A percentile compares a stretch with the other conserved stretches of the same genome.
phyloP scores from a whole-genome alignment of 1,284 basidiomycete genomes.

The Pseudomicrostroma phylloplanum region DNA sequence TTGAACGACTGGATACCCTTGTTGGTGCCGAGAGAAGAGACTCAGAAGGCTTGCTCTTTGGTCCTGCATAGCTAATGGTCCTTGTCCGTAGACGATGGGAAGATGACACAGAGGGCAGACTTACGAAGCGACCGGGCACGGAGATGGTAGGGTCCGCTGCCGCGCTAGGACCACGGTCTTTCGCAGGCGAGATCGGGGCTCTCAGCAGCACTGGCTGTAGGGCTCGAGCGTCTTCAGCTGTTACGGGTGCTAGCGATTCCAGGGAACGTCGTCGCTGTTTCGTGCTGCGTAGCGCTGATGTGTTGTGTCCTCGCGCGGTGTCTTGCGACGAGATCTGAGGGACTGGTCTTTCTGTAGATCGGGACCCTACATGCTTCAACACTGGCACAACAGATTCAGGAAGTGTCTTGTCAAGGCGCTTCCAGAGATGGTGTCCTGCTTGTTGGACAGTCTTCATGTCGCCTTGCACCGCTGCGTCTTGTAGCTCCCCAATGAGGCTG shows the following conservation, averaged over 20 bases:
- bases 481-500: neutral
- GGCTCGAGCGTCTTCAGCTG: neutral
- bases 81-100: neutral
- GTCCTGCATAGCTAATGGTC: slow-evolving; percentile 1
- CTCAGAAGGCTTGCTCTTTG: no score
- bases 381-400: neutral
- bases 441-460: neutral
- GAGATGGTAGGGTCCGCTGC: no score
- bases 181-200: neutral
- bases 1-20: no score
- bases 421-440: neutral
- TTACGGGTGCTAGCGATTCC: neutral
- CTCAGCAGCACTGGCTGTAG: neutral
- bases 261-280: neutral
- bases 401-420: neutral
- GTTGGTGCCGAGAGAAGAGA: no score
- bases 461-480: neutral
- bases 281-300: no score
- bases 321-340: no score
- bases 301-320: no score
- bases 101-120: no score
- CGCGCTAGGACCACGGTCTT: no score
- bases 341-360: no score
- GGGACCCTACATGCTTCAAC: neutral
- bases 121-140: no score